A percentile compares a stretch with the other conserved stretches of the same genome.
Conservation (phyloP, 2,329 filamentous ascomycete genomes). For the Epichloe hybrida region DNA sequence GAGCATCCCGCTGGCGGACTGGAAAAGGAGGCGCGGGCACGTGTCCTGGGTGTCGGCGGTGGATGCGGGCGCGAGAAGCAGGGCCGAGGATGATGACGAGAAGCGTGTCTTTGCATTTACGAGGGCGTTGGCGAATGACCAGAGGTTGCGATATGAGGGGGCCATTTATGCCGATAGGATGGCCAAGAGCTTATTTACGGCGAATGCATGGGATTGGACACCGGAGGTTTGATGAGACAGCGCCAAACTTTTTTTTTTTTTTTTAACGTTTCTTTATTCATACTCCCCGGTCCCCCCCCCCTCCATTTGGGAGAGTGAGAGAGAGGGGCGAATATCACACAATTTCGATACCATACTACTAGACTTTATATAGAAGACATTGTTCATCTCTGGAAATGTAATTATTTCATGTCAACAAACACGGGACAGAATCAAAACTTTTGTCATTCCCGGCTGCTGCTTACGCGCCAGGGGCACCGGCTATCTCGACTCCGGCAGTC, state of each 20-base stretch:
- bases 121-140: slow-evolving; percentile 34
- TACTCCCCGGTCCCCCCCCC: too few relatives aligned
- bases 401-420: too few relatives aligned
- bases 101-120: slow-evolving; percentile 33
- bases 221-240: slow-evolving; percentile 24
- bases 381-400: too few relatives aligned
- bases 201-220: slow-evolving; percentile 46
- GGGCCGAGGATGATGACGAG: slow-evolving; percentile 10
- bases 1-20: slow-evolving; percentile 29
- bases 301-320: too few relatives aligned
- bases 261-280: too few relatives aligned
- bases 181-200: slow-evolving; percentile 40
- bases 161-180: slow-evolving; percentile 36
- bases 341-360: too few relatives aligned
- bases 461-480: slow-evolving; percentile 9
- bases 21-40: slow-evolving; percentile 28
- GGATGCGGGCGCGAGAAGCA: slow-evolving; percentile 4
- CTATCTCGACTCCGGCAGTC: slow-evolving; percentile 15
- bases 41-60: slow-evolving; percentile 26
- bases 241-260: too few relatives aligned
- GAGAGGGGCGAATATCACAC: too few relatives aligned
- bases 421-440: too few relatives aligned
- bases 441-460: background rate
- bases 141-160: slow-evolving; percentile 34
- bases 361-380: too few relatives aligned